phyloP scores from a whole-genome alignment of 495 filamentous ascomycete genomes.

The Geoglossum glabrum region DNA sequence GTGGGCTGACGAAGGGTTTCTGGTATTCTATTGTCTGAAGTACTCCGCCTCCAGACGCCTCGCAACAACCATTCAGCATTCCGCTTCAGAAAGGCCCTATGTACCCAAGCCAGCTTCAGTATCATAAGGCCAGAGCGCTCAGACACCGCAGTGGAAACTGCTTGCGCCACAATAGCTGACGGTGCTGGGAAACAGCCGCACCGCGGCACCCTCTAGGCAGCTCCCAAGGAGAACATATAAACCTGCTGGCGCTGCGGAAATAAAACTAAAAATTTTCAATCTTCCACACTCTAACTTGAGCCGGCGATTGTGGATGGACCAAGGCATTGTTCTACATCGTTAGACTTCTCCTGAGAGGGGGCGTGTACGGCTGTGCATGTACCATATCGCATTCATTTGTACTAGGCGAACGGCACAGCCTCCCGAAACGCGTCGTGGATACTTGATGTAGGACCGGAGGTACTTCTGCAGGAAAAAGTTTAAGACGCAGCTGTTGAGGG shows the following conservation, averaged over 20 bases:
- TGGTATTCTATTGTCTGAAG: no score
- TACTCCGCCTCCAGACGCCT: no score
- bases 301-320: background rate
- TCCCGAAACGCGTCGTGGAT: background rate
- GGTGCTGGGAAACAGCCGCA: background rate
- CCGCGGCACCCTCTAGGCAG: background rate
- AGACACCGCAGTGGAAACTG: background rate
- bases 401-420: background rate
- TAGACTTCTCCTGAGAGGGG: background rate
- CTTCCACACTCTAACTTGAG: background rate
- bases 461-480: no score
- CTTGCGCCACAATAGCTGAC: background rate
- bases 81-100: no score
- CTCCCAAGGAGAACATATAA: background rate
- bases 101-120: no score
- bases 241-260: background rate
- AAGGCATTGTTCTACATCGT: background rate
- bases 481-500: no score
- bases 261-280: background rate
- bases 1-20: no score
- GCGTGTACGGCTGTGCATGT: background rate
- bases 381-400: background rate
- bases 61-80: no score
- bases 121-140: no score
- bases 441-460: background rate